These are phyloP conservation scores for Penicillium ucsense DNA, from an alignment of 495 filamentous ascomycete species.

Conservation along the genomic window DNA sequence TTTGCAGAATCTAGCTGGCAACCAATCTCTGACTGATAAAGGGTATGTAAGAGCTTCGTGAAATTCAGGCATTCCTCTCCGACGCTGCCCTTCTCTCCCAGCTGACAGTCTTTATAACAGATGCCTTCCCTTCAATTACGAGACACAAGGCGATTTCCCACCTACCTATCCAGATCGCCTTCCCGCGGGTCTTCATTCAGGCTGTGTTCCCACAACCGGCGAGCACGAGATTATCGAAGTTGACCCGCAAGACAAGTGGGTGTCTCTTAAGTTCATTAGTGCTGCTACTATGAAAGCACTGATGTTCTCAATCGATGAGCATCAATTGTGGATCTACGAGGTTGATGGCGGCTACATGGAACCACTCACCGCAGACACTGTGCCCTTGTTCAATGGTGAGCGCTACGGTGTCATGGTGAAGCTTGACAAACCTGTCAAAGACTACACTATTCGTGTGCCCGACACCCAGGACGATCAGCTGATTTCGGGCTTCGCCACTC, in stretches of 20 bases:
- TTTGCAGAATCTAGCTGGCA: conserved; percentile 19
- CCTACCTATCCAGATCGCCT: conserved; percentile 23
- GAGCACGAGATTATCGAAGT: conserved; percentile 27
- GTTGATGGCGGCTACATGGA: conserved; percentile 32
- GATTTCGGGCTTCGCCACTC: conserved; percentile 22
- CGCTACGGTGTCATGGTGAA: conserved; percentile 30
- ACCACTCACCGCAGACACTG: conserved; percentile 20
- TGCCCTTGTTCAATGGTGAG: conserved; percentile 24
- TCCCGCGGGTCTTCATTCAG: conserved; percentile 24
- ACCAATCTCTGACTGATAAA: conserved; percentile 36
- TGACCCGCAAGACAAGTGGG: conserved; percentile 28
- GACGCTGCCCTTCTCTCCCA: neutral
- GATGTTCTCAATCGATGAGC: conserved; percentile 34
- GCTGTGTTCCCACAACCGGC: conserved; percentile 33
- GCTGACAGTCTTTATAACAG: neutral
- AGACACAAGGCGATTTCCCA: conserved; percentile 18
- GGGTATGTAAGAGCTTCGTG: conserved; percentile 23
- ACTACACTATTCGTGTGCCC: conserved; percentile 29
- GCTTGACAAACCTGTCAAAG: conserved; percentile 21
- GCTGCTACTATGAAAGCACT: conserved; percentile 27
- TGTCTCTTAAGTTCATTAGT: conserved; percentile 41
- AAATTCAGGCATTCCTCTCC: neutral
- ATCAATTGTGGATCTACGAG: conserved; percentile 31
- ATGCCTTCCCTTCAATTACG: conserved; percentile 22
- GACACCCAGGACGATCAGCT: conserved; percentile 26